phyloP scores from a whole-genome alignment of 768 basidiomycete genomes.

The Lactifluus echinatus region DNA sequence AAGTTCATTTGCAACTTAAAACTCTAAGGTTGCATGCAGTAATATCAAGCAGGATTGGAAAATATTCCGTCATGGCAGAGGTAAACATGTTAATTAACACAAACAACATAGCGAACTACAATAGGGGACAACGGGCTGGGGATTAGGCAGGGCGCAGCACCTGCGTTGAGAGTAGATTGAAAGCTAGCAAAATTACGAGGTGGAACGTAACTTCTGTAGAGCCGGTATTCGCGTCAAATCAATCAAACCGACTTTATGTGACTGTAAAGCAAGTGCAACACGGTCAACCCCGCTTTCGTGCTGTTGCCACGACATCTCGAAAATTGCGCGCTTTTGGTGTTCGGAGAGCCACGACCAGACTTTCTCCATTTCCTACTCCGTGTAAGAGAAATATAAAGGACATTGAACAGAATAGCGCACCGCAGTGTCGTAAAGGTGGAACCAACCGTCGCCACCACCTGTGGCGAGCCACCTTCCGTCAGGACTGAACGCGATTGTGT shows the following conservation, averaged over 20 bases:
- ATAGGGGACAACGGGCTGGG: not conserved
- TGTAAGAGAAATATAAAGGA: not conserved
- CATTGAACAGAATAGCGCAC: conserved; percentile 31
- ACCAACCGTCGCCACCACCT: conserved; percentile 70
- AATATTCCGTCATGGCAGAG: not conserved
- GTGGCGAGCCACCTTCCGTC: conserved; percentile 64
- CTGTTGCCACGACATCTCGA: conserved; percentile 22
- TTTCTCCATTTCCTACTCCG: conserved; percentile 11
- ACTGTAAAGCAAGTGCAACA: conserved; percentile 63
- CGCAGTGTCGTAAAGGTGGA: conserved; percentile 62
- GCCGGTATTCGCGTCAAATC: conserved; percentile 46
- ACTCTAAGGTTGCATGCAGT: not conserved
- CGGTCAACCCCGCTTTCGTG: conserved; percentile 37
- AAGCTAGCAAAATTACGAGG: not conserved
- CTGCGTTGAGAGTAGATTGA: not conserved
- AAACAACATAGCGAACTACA: not conserved
- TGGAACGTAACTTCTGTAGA: conserved; percentile 7
- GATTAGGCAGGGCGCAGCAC: not conserved
- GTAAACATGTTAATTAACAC: not conserved
- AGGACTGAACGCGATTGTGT: conserved; percentile 68
- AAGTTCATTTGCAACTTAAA: not conserved
- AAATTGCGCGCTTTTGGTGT: conserved; percentile 17
- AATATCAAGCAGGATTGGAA: not conserved
- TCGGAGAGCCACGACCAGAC: conserved; percentile 20
- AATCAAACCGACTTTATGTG: conserved; percentile 56